Conservation (phyloP, 2,329 filamentous ascomycete species). For the Epichloe elymi region DNA sequence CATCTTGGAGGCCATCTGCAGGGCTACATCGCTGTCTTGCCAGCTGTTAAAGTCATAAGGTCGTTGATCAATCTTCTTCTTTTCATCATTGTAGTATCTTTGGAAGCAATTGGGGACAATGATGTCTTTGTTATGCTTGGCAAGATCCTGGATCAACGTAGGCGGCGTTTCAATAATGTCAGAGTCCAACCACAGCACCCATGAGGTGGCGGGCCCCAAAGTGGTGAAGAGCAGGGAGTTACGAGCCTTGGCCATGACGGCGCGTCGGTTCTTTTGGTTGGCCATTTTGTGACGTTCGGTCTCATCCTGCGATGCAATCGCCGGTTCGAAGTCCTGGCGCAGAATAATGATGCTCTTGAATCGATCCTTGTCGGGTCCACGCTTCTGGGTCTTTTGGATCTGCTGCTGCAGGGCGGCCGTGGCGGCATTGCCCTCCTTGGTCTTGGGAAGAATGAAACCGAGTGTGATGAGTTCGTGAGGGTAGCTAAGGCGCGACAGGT, state of each 20-base stretch:
- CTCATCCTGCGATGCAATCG: conserved; percentile 69
- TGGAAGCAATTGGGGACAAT: conserved; percentile 96
- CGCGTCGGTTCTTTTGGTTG: conserved; percentile 75
- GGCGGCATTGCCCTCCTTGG: conserved; percentile 78
- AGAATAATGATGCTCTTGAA: conserved; percentile 93
- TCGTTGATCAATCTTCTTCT: conserved; percentile 58
- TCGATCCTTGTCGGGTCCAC: conserved; percentile 60
- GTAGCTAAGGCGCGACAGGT: conserved; percentile 69
- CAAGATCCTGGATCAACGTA: conserved; percentile 81
- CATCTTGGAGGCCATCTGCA: conserved; percentile 65
- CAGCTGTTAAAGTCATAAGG: conserved; percentile 97
- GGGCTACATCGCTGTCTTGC: conserved; percentile 75
- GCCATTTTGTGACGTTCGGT: conserved; percentile 80
- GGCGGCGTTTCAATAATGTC: conserved; percentile 84
- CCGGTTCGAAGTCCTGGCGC: conserved; percentile 84
- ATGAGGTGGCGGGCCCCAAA: conserved; percentile 76
- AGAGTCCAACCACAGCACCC: conserved; percentile 92
- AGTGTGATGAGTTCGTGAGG: conserved; percentile 91
- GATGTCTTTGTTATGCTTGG: conserved; percentile 74
- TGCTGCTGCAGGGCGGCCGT: conserved; percentile 72
- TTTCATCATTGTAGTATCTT: conserved; percentile 57
- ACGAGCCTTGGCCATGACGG: conserved; percentile 83
- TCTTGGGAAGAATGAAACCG: conserved; percentile 93
- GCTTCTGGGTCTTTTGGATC: conserved; percentile 71
- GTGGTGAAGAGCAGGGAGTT: conserved; percentile 95